Conservation (phyloP, 176 grass and related monocot genomes). For the Triticum urartu region DNA sequence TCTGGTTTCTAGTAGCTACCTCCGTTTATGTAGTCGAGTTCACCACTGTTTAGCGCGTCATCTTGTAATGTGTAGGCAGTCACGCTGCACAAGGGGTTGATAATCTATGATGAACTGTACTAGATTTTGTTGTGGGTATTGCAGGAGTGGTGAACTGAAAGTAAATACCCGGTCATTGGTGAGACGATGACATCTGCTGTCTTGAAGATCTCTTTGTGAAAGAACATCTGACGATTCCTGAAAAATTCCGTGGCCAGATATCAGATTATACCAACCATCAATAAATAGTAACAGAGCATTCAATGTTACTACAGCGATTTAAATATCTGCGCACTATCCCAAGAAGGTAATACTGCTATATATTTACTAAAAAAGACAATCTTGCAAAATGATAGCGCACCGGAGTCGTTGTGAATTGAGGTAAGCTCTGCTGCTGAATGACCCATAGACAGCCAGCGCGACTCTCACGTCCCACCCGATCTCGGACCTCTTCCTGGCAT, state of each 20-base stretch:
- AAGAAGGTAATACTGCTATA: not conserved
- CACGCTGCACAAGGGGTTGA: constrained; percentile 45
- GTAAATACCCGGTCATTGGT: constrained; percentile 80
- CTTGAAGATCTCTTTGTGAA: constrained; percentile 94
- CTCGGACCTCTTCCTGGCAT: constrained; percentile 57
- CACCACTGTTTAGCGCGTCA: constrained; percentile 64
- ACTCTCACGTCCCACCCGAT: constrained; percentile 88
- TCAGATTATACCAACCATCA: not conserved
- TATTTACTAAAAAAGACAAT: not conserved
- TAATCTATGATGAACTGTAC: not conserved
- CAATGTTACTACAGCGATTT: not conserved
- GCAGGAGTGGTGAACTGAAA: not conserved
- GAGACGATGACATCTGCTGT: constrained; percentile 90
- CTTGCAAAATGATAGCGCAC: constrained; percentile 6
- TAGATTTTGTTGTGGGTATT: not conserved
- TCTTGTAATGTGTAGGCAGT: constrained; percentile 82
- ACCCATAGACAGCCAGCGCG: constrained; percentile 70
- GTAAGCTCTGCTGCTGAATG: constrained; percentile 90
- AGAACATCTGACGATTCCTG: constrained; percentile 92
- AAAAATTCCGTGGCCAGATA: not conserved
- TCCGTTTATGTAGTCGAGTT: constrained; percentile 99
- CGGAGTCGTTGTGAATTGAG: constrained; percentile 85
- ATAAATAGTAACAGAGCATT: not conserved
- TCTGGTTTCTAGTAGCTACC: constrained; percentile 39
- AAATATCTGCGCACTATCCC: not conserved